These are phyloP conservation scores for Agastache rugosa DNA, from an alignment of 257 asterid genomes.

Conservation along the genomic window DNA sequence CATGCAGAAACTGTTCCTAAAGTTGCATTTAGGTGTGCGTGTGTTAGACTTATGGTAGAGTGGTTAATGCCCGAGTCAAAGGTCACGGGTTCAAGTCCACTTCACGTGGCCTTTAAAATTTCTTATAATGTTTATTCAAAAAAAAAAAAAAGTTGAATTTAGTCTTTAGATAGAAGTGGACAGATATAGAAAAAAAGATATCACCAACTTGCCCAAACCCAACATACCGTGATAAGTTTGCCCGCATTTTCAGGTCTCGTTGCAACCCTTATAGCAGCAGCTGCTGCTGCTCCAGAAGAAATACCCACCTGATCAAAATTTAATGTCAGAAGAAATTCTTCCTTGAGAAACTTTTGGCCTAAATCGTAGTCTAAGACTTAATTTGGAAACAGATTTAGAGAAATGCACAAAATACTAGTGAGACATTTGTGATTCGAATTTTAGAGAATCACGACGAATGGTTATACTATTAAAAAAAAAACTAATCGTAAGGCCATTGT, in stretches of 20 bases:
- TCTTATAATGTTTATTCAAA: too few relatives aligned
- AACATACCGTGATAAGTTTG: conserved; percentile 74
- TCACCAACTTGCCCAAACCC: not conserved
- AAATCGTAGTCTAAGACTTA: not conserved
- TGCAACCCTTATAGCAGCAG: conserved; percentile 79
- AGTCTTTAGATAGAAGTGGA: not conserved
- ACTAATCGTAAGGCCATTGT: not conserved
- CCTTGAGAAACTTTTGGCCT: not conserved
- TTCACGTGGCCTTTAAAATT: too few relatives aligned
- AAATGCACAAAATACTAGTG: not conserved
- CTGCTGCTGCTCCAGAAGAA: conserved; percentile 95
- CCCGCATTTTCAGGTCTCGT: conserved; percentile 91
- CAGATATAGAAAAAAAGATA: not conserved
- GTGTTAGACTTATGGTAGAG: too few relatives aligned
- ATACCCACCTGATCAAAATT: conserved; percentile 70
- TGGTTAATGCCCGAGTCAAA: too few relatives aligned
- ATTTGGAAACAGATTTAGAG: not conserved
- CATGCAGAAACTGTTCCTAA: not conserved
- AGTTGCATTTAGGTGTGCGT: not conserved
- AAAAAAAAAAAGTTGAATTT: not conserved
- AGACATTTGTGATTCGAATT: not conserved
- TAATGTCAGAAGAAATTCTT: not conserved
- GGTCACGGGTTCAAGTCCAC: too few relatives aligned
- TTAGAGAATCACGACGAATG: not conserved
- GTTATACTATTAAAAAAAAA: not conserved